Evolutionary conservation across 306 rosid species (phyloP).

Genomic region (Malus fusca): DNA sequence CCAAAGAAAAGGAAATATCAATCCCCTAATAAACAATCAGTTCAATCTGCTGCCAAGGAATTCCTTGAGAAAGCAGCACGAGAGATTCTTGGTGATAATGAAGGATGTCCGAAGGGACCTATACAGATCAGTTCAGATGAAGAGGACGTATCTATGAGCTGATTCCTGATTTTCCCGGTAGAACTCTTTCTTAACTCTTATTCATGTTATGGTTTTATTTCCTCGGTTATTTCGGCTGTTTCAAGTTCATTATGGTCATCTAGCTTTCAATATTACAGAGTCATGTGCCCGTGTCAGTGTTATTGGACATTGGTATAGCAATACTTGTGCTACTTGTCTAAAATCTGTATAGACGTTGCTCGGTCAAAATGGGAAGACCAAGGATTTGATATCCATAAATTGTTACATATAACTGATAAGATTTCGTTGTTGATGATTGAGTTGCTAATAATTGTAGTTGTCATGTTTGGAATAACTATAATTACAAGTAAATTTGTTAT

Average conservation of each 20-base stretch:
- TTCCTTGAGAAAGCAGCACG: slow-evolving; percentile 84
- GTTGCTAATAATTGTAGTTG: not conserved
- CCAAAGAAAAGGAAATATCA: slow-evolving; percentile 78
- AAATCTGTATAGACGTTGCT: not conserved
- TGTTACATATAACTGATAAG: not conserved
- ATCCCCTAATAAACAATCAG: slow-evolving; percentile 59
- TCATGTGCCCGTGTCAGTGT: not conserved
- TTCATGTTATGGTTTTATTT: not conserved
- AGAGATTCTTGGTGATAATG: slow-evolving; percentile 65
- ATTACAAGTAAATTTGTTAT: not conserved
- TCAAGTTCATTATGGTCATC: not conserved
- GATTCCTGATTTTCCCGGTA: slow-evolving; percentile 33
- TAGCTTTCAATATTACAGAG: not conserved
- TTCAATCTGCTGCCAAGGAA: slow-evolving; percentile 68
- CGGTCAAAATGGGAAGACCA: not conserved
- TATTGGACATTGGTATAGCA: not conserved
- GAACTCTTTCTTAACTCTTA: not conserved
- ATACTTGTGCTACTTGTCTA: not conserved
- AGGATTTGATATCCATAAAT: not conserved
- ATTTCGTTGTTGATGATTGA: not conserved
- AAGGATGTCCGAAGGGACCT: slow-evolving; percentile 65
- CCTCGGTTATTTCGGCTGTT: not conserved
- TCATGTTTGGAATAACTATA: not conserved
- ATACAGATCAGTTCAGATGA: slow-evolving; percentile 40
- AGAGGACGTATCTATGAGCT: slow-evolving; percentile 18